These are phyloP conservation scores for Kwoniella sp. DNA, from an alignment of 768 basidiomycete genomes.

Conservation along the genomic window DNA sequence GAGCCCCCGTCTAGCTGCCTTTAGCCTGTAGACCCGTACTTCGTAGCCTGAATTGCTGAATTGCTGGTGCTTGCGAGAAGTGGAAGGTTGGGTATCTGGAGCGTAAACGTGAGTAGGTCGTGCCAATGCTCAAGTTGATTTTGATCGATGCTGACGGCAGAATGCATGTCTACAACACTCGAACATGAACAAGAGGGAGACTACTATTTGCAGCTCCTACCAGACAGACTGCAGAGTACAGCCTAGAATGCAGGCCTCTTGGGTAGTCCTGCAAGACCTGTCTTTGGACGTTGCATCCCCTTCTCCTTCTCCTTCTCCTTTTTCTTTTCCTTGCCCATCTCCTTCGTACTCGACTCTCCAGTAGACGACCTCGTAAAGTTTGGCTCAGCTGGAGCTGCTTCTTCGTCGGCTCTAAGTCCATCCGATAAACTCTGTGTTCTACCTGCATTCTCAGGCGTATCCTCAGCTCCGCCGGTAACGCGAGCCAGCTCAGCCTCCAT, in stretches of 20 bases:
- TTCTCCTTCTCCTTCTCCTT: constrained; percentile 1
- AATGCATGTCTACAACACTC: too few species aligned
- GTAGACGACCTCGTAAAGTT: background rate
- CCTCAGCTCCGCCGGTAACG: background rate
- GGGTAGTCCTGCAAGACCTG: constrained; percentile 35
- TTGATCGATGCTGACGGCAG: too few species aligned
- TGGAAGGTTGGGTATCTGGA: too few species aligned
- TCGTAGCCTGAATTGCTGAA: too few species aligned
- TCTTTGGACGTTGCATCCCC: constrained; percentile 9
- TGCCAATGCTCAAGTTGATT: too few species aligned
- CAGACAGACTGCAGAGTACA: too few species aligned
- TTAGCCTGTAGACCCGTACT: too few species aligned
- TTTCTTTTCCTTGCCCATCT: background rate
- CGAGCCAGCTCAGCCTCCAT: constrained; percentile 11
- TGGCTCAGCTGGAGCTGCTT: background rate
- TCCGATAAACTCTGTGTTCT: background rate
- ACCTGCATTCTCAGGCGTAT: background rate
- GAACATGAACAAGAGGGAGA: too few species aligned
- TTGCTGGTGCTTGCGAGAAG: too few species aligned
- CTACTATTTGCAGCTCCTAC: too few species aligned
- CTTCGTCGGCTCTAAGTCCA: background rate
- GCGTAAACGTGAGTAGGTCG: too few species aligned
- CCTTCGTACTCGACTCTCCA: background rate
- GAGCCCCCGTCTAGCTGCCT: too few species aligned
- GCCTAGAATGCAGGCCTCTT: constrained; percentile 41